Conservation (phyloP, 495 filamentous ascomycete genomes). For the Trichoderma reesei region DNA sequence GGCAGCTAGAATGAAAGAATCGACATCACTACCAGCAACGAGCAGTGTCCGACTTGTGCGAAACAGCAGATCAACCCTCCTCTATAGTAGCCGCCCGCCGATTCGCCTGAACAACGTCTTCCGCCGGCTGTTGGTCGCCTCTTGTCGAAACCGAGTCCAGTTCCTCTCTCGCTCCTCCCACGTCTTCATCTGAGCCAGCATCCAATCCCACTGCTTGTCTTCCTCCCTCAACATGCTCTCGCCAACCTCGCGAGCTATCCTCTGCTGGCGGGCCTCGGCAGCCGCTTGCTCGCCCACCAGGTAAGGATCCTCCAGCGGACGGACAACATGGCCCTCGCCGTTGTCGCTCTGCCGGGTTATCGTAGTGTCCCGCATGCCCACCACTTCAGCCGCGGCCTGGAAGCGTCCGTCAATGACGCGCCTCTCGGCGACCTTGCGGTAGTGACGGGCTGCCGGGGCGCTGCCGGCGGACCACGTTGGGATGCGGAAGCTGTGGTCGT, state of each 20-base stretch:
- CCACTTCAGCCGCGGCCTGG: conserved; percentile 12
- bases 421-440: conserved; percentile 39
- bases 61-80: background rate
- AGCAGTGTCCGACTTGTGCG: background rate
- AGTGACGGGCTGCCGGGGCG: conserved; percentile 34
- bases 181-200: conserved; percentile 38
- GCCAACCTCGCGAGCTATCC: conserved; percentile 35
- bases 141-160: conserved; percentile 35
- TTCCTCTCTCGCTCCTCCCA: conserved; percentile 36
- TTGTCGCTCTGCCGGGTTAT: background rate
- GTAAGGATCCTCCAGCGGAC: conserved; percentile 43
- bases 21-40: too few relatives aligned
- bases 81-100: conserved; percentile 15
- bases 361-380: conserved; percentile 18
- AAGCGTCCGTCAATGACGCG: conserved; percentile 25
- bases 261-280: conserved; percentile 30
- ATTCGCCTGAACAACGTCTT: conserved; percentile 28
- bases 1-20: too few relatives aligned
- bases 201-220: conserved; percentile 41
- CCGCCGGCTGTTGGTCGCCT: conserved; percentile 19
- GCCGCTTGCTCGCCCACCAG: conserved; percentile 45
- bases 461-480: conserved; percentile 32
- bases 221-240: conserved; percentile 35
- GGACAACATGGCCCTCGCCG: conserved; percentile 9
- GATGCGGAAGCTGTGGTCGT: conserved; percentile 32